A percentile compares a stretch with the other conserved stretches of the same genome.
Conservation (phyloP, 768 basidiomycete genomes). For the Cystobasidium onofrii region DNA sequence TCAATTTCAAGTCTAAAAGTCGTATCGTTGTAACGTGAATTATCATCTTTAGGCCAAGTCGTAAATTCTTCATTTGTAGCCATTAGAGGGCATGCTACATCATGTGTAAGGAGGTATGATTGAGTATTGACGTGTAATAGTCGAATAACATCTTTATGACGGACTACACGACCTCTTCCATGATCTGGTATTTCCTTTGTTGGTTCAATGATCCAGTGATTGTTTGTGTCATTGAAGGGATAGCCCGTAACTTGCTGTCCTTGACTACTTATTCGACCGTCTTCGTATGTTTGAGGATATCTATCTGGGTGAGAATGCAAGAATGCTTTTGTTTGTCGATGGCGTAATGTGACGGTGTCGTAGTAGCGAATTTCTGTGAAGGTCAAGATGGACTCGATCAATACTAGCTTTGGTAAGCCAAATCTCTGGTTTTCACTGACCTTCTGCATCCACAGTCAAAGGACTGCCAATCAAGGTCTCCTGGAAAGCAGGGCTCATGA, state of each 20-base stretch:
- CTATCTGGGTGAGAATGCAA: slow-evolving; percentile 84
- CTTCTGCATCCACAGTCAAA: slow-evolving; percentile 80
- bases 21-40: slow-evolving; percentile 73
- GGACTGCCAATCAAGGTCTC: slow-evolving; percentile 89
- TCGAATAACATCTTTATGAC: slow-evolving; percentile 79
- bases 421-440: slow-evolving; percentile 49
- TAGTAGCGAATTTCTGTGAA: slow-evolving; percentile 79
- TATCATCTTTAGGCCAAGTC: slow-evolving; percentile 54
- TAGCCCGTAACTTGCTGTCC: slow-evolving; percentile 55
- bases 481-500: slow-evolving; percentile 98
- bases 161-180: slow-evolving; percentile 83
- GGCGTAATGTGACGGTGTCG: slow-evolving; percentile 75
- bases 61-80: slow-evolving; percentile 99
- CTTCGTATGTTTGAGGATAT: slow-evolving; percentile 89
- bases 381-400: not conserved
- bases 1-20: slow-evolving; percentile 69
- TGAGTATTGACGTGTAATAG: slow-evolving; percentile 80
- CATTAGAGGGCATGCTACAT: slow-evolving; percentile 93
- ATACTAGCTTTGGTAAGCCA: not conserved
- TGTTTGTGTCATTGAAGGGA: slow-evolving; percentile 86
- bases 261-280: slow-evolving; percentile 56
- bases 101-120: slow-evolving; percentile 78
- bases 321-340: slow-evolving; percentile 87
- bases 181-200: slow-evolving; percentile 90
- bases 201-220: slow-evolving; percentile 88